Evolutionary conservation across 192 early-diverging fungal species (phyloP), one percentile per base, ranked within the genome.

Genomic region (Phycomyces nitens): DNA sequence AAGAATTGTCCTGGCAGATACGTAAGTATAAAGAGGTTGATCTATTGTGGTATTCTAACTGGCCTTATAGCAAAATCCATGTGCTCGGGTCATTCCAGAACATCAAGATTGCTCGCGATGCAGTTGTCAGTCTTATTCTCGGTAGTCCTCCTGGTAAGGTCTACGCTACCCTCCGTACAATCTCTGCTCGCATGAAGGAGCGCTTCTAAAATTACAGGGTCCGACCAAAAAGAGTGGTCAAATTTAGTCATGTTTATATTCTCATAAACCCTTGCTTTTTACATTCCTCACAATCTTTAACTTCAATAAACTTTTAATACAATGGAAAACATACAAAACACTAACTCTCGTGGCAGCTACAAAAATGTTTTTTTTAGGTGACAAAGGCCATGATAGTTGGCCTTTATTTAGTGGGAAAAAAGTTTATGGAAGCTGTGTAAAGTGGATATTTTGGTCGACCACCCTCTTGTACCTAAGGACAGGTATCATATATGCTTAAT

Each of bases 81-180:
- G 91, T 99, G 53, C 80, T 99, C 39, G 97, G 97, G 51, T 90
- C 90, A 20, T 99, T 92, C 76, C 91, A 94, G 69, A 99, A 99
- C 66, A 99, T 97, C 70, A 94, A 92, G 72, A 87, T 97, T 70
- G 97, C 97, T 4, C 78, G 91, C 27, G 94, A 99, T 77, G 94
- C 97, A 0, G 82, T 99, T 18, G 90, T 91, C 8, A 82, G 80
- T 49, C 74, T 99, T 66, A 95, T 99, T 78, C 72, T 99, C 62
- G 97, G 97, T 54, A 87, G 88, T 52, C 93, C 92, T 59, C 97
- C 97, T 34, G 97, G 97, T 40, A 99, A 99, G 79, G 95, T 99
- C 3, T 94, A 96, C 70, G 85, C 91, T 9, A 93, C 90, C 56
- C 74, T 99, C 62, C 80, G 92, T 71, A 93, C 86, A 21, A 86